phyloP scores from a whole-genome alignment of 768 basidiomycete species.

The Mycena floridula region DNA sequence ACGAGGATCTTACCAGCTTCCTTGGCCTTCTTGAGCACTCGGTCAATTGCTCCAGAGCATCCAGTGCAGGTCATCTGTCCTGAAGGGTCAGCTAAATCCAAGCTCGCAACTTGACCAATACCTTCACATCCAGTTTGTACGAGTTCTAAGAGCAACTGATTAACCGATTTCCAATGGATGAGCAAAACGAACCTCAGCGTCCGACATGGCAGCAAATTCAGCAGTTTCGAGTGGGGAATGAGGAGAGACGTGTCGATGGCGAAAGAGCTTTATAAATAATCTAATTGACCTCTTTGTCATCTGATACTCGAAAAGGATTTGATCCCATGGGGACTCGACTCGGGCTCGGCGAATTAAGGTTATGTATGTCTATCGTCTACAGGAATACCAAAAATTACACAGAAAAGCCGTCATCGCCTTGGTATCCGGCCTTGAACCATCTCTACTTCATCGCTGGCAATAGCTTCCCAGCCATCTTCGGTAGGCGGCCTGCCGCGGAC shows the following conservation, averaged over 20 bases:
- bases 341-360: no score
- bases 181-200: no score
- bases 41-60: slow-evolving; percentile 77
- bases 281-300: no score
- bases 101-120: slow-evolving; percentile 17
- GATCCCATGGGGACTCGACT: no score
- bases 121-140: slow-evolving; percentile 86
- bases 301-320: no score
- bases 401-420: not conserved
- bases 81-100: not conserved
- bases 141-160: slow-evolving; percentile 39
- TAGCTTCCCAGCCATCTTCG: slow-evolving; percentile 70
- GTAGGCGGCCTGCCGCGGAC: slow-evolving; percentile 45
- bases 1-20: slow-evolving; percentile 25
- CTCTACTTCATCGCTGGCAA: slow-evolving; percentile 74
- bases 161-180: no score
- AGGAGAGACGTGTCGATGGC: no score
- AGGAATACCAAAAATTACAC: no score
- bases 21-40: slow-evolving; percentile 68
- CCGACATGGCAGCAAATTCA: no score
- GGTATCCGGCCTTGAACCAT: slow-evolving; percentile 38
- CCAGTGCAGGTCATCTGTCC: slow-evolving; percentile 80
- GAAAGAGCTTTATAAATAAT: no score
- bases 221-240: no score
- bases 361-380: no score